Conservation (phyloP, 768 basidiomycete genomes). For the Auriscalpium orientale region DNA sequence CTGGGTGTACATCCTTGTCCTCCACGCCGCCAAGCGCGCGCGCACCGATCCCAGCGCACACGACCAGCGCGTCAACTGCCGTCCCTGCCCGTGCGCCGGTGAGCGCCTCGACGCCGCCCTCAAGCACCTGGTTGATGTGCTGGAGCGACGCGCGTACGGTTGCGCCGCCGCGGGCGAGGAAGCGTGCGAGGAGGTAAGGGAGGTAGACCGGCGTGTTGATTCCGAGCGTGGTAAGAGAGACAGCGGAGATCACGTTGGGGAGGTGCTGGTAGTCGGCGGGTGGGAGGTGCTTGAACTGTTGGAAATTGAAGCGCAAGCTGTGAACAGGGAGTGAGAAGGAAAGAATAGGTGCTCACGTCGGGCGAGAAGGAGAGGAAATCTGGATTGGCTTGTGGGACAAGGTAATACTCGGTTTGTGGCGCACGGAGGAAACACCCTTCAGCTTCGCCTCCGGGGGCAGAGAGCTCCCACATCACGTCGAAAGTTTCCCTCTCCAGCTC, state of each 20-base stretch:
- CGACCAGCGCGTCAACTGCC: conserved; percentile 46
- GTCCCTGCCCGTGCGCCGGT: conserved; percentile 6
- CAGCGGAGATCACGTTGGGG: conserved; percentile 38
- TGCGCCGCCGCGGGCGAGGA: conserved; percentile 53
- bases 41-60: conserved; percentile 64
- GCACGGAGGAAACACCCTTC: conserved; percentile 61
- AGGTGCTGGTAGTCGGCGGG: conserved; percentile 29
- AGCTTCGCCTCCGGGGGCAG: conserved; percentile 44
- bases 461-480: conserved; percentile 66
- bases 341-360: conserved; percentile 18
- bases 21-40: conserved; percentile 44
- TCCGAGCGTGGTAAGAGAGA: conserved; percentile 57
- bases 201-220: conserved; percentile 62
- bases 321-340: conserved; percentile 15
- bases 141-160: conserved; percentile 53
- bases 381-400: conserved; percentile 30
- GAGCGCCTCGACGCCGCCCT: conserved; percentile 37
- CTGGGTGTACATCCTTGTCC: conserved; percentile 39
- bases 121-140: conserved; percentile 63
- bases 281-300: conserved; percentile 37
- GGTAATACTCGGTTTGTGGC: conserved; percentile 54
- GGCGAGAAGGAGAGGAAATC: conserved; percentile 28
- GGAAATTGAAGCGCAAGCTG: conserved; percentile 14
- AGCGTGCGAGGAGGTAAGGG: conserved; percentile 52
- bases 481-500: conserved; percentile 70